Percentiles rank a stretch among this genome's conserved stretches.
Conservation (phyloP, 1,284 basidiomycete genomes). For the Rhodotorula sp. region DNA sequence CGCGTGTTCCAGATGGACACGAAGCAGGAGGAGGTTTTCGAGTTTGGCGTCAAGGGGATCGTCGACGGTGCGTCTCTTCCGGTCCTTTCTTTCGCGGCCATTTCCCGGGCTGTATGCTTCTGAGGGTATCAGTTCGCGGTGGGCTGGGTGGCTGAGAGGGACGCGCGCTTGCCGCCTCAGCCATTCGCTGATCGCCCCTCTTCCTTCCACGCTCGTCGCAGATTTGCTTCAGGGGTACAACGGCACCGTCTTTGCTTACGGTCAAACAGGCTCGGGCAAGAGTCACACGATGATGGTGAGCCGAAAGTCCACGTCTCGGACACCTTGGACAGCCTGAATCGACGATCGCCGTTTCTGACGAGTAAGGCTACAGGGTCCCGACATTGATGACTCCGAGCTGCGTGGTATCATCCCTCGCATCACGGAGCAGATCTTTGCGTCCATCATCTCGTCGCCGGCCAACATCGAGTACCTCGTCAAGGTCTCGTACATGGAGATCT, state of each 20-base stretch:
- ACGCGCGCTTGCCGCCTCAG: not conserved
- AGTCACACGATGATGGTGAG: conserved; percentile 81
- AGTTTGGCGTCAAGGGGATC: conserved; percentile 93
- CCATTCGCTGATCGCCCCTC: not conserved
- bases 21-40: conserved; percentile 91
- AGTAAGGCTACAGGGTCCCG: conserved; percentile 69
- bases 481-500: conserved; percentile 99
- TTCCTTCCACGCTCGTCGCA: conserved; percentile 47
- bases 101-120: too few relatives aligned
- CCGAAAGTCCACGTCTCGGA: not conserved
- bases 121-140: too few relatives aligned
- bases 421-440: conserved; percentile 98
- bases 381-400: conserved; percentile 87
- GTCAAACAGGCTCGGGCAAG: conserved; percentile 76
- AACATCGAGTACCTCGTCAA: conserved; percentile 98
- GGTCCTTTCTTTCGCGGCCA: too few relatives aligned
- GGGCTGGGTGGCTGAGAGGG: not conserved
- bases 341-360: not conserved
- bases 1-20: conserved; percentile 93
- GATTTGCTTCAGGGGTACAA: conserved; percentile 99
- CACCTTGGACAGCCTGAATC: too few relatives aligned
- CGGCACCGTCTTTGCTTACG: conserved; percentile 92
- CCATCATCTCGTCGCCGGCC: conserved; percentile 91
- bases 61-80: conserved; percentile 48
- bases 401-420: conserved; percentile 98